Percentiles rank a stretch among this genome's conserved stretches.
Evolutionary conservation across 202 grass and related monocot genomes (phyloP).

Genomic region (Digitaria exilis): DNA sequence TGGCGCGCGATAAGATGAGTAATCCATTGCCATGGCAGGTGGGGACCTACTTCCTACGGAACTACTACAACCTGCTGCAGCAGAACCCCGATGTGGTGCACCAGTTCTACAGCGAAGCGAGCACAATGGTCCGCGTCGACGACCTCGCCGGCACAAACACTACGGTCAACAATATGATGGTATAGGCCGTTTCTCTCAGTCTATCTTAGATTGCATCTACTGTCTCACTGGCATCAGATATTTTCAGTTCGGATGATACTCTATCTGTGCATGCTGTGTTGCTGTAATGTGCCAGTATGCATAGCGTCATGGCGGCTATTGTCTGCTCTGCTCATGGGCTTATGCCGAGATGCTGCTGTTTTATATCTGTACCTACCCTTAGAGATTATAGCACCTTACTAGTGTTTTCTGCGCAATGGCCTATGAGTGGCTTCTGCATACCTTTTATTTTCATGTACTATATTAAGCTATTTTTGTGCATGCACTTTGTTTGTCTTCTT

Average conservation of each 20-base stretch:
- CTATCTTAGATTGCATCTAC: neutral
- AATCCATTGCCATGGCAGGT: slow-evolving; percentile 50
- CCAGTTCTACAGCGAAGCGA: slow-evolving; percentile 95
- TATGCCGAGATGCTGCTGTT: neutral
- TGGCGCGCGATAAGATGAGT: neutral
- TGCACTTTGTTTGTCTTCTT: neutral
- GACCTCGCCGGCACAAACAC: slow-evolving; percentile 60
- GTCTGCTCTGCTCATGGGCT: neutral
- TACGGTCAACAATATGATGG: slow-evolving; percentile 77
- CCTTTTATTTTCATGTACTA: neutral
- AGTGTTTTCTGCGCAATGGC: neutral
- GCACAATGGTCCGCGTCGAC: slow-evolving; percentile 81
- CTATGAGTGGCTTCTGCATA: neutral
- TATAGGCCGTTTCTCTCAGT: slow-evolving; percentile 19
- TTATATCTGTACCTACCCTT: neutral
- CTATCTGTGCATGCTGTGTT: neutral
- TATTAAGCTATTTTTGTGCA: neutral
- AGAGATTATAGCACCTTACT: neutral
- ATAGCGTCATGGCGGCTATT: neutral
- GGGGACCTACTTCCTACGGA: slow-evolving; percentile 84
- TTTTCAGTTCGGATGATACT: neutral
- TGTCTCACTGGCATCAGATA: neutral
- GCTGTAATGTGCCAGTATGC: neutral
- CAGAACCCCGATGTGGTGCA: slow-evolving; percentile 81
- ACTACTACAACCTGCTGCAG: slow-evolving; percentile 91